These are phyloP conservation scores for Primulina huaijiensis DNA, from an alignment of 257 asterid genomes.

Conservation along the genomic window DNA sequence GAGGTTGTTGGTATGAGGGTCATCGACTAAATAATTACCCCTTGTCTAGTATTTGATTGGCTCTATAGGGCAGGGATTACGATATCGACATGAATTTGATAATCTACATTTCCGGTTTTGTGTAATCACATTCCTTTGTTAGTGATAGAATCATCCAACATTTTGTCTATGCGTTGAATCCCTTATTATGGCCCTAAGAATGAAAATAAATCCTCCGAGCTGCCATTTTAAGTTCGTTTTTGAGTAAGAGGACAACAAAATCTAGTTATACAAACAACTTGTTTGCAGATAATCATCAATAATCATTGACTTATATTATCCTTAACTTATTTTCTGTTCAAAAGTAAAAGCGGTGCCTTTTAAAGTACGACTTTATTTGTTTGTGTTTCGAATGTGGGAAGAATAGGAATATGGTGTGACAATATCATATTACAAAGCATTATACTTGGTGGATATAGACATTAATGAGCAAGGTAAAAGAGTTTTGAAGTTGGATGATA, in stretches of 20 bases:
- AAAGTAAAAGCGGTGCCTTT: background rate
- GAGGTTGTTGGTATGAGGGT: background rate
- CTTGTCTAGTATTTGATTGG: background rate
- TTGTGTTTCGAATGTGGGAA: background rate
- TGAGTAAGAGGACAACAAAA: background rate
- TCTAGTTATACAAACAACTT: background rate
- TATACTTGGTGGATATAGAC: conserved; percentile 91
- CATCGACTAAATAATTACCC: background rate
- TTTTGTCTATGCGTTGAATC: background rate
- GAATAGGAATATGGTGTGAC: conserved; percentile 73
- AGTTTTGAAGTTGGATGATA: conserved; percentile 74
- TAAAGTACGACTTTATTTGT: background rate
- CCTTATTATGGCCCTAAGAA: background rate
- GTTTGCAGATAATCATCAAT: no score
- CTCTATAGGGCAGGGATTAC: background rate
- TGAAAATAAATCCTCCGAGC: background rate
- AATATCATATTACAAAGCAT: conserved; percentile 79
- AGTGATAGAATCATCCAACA: background rate
- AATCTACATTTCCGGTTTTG: no score
- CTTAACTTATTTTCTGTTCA: no score
- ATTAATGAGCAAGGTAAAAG: conserved; percentile 58
- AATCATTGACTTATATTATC: background rate
- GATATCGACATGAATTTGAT: no score
- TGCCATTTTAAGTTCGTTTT: background rate
- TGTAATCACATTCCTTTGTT: no score